These are phyloP conservation scores for Komagataella pseudopastoris DNA, from an alignment of 805 yeast species.

Conservation along the genomic window DNA sequence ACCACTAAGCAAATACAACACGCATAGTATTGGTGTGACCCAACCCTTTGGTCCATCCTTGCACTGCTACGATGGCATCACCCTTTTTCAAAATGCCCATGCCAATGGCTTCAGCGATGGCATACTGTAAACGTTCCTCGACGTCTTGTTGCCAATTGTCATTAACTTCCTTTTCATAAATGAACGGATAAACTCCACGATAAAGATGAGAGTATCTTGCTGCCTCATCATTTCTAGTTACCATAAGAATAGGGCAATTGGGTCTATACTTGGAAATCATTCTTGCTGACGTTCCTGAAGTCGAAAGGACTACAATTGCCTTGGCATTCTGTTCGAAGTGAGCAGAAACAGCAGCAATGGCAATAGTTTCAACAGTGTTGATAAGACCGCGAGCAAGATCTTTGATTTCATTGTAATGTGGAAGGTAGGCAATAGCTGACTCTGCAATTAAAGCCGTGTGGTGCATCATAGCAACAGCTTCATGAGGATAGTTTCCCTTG, in stretches of 20 bases:
- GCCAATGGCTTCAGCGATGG: slow-evolving; percentile 77
- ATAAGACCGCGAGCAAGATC: slow-evolving; percentile 78
- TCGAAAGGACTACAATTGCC: slow-evolving; percentile 92
- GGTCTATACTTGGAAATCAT: slow-evolving; percentile 97
- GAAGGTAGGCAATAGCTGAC: slow-evolving; percentile 83
- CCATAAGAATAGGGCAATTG: slow-evolving; percentile 92
- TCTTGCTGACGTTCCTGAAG: slow-evolving; percentile 93
- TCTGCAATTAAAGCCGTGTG: slow-evolving; percentile 94
- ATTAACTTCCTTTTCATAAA: slow-evolving; percentile 50
- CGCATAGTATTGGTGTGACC: slow-evolving; percentile 99
- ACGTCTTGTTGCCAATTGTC: slow-evolving; percentile 95
- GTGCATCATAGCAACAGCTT: slow-evolving; percentile 98
- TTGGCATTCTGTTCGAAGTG: slow-evolving; percentile 92
- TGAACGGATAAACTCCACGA: slow-evolving; percentile 98
- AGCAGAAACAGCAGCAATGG: slow-evolving; percentile 94
- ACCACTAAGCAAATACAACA: slow-evolving; percentile 58
- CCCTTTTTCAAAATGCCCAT: slow-evolving; percentile 80
- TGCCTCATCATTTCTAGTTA: slow-evolving; percentile 86
- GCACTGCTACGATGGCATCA: slow-evolving; percentile 86
- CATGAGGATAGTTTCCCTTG: slow-evolving; percentile 96
- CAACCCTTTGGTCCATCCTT: slow-evolving; percentile 97
- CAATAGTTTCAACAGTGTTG: slow-evolving; percentile 90
- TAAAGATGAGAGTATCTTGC: slow-evolving; percentile 94
- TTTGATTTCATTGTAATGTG: slow-evolving; percentile 79
- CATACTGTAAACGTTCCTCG: slow-evolving; percentile 87